phyloP scores from a whole-genome alignment of 2,329 filamentous ascomycete species.

The Aspergillus brasiliensis region DNA sequence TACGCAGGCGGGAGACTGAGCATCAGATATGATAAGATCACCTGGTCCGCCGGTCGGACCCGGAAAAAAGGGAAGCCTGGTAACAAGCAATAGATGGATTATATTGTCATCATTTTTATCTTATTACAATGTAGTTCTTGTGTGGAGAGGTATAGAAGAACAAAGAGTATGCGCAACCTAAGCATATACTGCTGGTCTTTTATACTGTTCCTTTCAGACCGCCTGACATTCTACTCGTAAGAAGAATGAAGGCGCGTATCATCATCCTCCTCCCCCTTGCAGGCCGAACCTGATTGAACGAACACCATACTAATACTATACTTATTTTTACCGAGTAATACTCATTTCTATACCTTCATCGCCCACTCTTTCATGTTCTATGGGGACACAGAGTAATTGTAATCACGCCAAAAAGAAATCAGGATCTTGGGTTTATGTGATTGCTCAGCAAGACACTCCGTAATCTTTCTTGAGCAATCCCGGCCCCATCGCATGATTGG shows the following conservation, averaged over 20 bases:
- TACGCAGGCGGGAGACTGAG: slow-evolving; percentile 12
- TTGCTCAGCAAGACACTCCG: neutral
- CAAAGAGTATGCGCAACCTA: neutral
- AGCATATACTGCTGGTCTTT: neutral
- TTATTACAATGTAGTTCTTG: neutral
- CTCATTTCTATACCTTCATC: neutral
- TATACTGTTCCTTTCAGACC: neutral
- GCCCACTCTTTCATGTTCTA: neutral
- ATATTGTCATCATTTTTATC: no score
- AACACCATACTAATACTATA: neutral
- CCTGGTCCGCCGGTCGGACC: slow-evolving; percentile 19
- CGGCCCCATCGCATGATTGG: slow-evolving; percentile 11
- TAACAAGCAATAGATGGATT: no score
- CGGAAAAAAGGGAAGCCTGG: no score
- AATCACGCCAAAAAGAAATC: slow-evolving; percentile 1
- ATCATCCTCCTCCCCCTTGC: slow-evolving; percentile 6
- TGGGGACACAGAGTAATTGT: neutral
- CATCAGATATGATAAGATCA: slow-evolving; percentile 33
- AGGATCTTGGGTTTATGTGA: neutral
- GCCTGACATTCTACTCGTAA: slow-evolving; percentile 7
- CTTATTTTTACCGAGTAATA: neutral
- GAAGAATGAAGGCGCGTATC: slow-evolving; percentile 8
- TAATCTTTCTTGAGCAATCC: neutral
- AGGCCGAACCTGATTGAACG: neutral
- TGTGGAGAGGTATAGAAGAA: neutral